Evolutionary conservation across 139 green algal species (phyloP), one percentile per base, ranked within the genome.

Genomic region (Astrephomene gubernaculifera): DNA sequence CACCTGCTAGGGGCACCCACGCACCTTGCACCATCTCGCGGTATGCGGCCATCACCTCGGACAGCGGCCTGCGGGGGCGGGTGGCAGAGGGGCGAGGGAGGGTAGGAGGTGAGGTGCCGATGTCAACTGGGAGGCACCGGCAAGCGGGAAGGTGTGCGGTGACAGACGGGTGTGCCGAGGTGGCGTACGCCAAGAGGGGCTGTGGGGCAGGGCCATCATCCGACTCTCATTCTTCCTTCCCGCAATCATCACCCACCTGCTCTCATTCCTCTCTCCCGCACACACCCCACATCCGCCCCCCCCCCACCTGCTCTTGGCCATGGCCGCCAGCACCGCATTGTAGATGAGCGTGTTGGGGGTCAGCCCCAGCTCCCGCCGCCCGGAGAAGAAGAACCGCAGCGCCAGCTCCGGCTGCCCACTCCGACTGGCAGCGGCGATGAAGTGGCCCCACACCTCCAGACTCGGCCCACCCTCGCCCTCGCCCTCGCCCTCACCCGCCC

Each of bases 251-350:
- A n/a, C n/a, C n/a, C 49, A 57, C 17, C 49, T 17, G 17, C 49
- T 25, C 49, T 57, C 49, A 25, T 57, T 57, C 49, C 49, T 17
- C 17, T 12, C 49, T 17, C 49, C 49, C 49, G 49, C 49, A 57
- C 49, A 12, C 49, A 17, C 49, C n/a, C 49, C 49, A 57, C 49
- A 12, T 57, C 49, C 49, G 17, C 49, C 12, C 49, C 49, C 49
- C 49, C 14, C 49, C 49, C 49, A 80, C 73, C 73, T 53, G 33
- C 6, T 33, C 38, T 38, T 54, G 24, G 81, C 81, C 25, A 89
- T 41, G 31, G 78, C 81, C 25, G 36, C 53, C 76, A 93, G 64
- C 68, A 90, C 38, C 1, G 86, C 64, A 68, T 93, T 93, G 69
- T 87, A 82, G 4, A 87, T 31, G 1, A 36, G 25, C 24, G 27